phyloP scores from a whole-genome alignment of 192 early-diverging fungal species.

The Thamnidium elegans region DNA sequence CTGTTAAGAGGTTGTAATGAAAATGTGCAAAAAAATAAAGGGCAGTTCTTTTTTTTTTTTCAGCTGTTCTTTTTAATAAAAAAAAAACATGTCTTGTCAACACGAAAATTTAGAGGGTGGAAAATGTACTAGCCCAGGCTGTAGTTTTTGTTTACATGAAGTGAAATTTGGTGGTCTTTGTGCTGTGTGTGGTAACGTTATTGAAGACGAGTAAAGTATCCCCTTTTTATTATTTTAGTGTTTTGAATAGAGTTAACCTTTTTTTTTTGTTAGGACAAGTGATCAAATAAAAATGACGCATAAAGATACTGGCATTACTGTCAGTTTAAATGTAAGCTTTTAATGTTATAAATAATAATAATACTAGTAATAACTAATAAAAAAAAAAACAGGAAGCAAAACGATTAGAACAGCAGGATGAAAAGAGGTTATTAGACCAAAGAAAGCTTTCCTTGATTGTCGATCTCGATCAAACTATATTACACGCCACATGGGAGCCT shows the following conservation, averaged over 20 bases:
- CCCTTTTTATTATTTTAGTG: no score
- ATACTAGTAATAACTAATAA: background rate
- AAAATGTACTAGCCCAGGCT: no score
- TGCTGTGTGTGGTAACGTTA: constrained; percentile 73
- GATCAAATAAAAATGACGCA: constrained; percentile 81
- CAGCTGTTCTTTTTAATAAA: background rate
- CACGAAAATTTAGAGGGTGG: no score
- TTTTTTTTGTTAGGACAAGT: constrained; percentile 26
- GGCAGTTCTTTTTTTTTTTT: background rate
- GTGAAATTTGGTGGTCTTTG: constrained; percentile 78
- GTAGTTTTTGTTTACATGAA: constrained; percentile 62
- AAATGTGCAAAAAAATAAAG: background rate
- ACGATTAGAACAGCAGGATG: constrained; percentile 63
- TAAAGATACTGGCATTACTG: constrained; percentile 67
- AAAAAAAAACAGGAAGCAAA: constrained; percentile 55
- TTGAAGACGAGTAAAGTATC: constrained; percentile 44
- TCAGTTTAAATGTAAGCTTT: constrained; percentile 49
- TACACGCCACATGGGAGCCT: constrained; percentile 85
- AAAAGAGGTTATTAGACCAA: constrained; percentile 56
- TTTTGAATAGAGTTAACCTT: no score
- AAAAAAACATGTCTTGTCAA: background rate
- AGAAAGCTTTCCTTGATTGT: constrained; percentile 86
- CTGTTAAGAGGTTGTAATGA: background rate
- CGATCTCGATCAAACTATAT: constrained; percentile 96
- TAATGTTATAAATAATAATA: background rate